Percentiles rank a stretch among this genome's conserved stretches.
Conservation (phyloP, 1,139 yeast species). For the Meyerozyma carpophila region DNA sequence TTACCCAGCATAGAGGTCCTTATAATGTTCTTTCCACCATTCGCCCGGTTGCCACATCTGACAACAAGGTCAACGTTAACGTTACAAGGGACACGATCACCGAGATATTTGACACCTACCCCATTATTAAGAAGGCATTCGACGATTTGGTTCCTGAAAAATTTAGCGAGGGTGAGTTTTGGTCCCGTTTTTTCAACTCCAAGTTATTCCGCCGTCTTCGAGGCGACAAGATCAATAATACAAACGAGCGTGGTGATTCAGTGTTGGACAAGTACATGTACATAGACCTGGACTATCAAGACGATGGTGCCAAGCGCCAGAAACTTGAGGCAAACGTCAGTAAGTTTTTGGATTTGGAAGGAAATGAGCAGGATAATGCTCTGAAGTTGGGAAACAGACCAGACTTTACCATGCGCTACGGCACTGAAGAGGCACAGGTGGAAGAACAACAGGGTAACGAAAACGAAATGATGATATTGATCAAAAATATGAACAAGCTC, state of each 20-base stretch:
- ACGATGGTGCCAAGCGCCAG: conserved; percentile 31
- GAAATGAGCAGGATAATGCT: conserved; percentile 78
- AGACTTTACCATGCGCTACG: conserved; percentile 82
- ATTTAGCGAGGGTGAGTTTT: conserved; percentile 83
- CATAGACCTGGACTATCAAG: conserved; percentile 45
- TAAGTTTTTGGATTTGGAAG: conserved; percentile 68
- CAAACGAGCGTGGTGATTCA: conserved; percentile 77
- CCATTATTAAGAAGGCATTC: conserved; percentile 85
- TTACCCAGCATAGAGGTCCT: conserved; percentile 84
- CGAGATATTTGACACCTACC: conserved; percentile 89
- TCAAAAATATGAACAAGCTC: conserved; percentile 84
- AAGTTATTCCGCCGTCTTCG: conserved; percentile 79
- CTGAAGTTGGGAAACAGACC: conserved; percentile 75
- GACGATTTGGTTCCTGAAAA: conserved; percentile 81
- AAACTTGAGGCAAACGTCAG: conserved; percentile 26
- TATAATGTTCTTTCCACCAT: conserved; percentile 91
- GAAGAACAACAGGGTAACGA: conserved; percentile 40
- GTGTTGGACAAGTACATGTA: conserved; percentile 78
- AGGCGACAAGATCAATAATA: conserved; percentile 74
- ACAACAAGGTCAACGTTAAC: conserved; percentile 85
- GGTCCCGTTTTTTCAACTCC: conserved; percentile 96
- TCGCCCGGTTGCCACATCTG: conserved; percentile 86
- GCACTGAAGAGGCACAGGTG: conserved; percentile 52
- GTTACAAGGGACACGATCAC: conserved; percentile 86
- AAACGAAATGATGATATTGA: conserved; percentile 64